Base-by-base conservation (phyloP, 768 basidiomycete genomes). In the Cubamyces sp. region DNA sequence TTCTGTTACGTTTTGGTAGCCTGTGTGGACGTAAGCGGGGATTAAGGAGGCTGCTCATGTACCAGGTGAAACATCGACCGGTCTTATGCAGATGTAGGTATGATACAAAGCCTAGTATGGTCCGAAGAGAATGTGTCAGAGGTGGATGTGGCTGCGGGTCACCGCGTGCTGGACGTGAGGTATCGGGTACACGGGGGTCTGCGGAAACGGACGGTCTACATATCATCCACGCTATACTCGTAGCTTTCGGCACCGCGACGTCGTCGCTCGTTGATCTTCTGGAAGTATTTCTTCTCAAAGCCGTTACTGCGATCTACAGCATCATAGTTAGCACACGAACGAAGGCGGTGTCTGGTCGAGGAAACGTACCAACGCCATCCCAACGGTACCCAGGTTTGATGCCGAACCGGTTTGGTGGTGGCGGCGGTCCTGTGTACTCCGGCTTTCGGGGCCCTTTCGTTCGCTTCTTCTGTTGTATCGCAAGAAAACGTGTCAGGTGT, bases 371-470 rank as follows among this genome's bases (percentile, higher is more conserved):
- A 65, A 98, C 97, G 28, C 97, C 97, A 73, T 99, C 97, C 97
- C 97, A 99, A 71, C 96, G 82, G 73, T 95, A 94, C 0, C 97
- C 97, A 25, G 97, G 97, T 65, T 84, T 90, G 65, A 99, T 98
- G 23, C 90, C 90, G 73, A 96, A 98, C 7, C 97, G 87, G 77
- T 99, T 98, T 8, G 96, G 96, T 15, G 94, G 90, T 1, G 93
- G 92, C 0, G 89, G 84, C 0, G 96, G 93, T 14, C 96, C 95
- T 18, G 75, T 79, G 73, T 98, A 98, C 73, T 89, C 87, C 9
- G 96, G 97, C 75, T 81, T 87, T 54, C 84, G 84, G 2, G 93
- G 88, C 0, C 87, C 92, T 68, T 91, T 92, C 0, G 81, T 71
- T 71, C 74, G 80, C 73, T 88, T 87, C 83, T 91, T 91, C 91